Percentiles rank a stretch among this genome's conserved stretches.
Conservation (phyloP, 768 basidiomycete genomes). For the Clitopilus hobsonii region DNA sequence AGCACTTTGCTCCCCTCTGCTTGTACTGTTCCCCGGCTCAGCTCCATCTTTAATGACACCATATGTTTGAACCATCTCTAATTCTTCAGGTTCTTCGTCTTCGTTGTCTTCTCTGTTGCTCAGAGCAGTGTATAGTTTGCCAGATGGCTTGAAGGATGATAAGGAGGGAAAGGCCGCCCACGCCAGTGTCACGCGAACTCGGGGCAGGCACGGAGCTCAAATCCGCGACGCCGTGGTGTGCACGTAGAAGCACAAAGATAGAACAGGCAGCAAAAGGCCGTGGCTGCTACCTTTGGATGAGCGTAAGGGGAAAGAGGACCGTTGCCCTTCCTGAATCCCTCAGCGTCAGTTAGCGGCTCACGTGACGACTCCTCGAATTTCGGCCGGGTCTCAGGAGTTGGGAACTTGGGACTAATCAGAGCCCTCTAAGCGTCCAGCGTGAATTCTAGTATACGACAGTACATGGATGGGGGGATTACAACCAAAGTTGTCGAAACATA, state of each 20-base stretch:
- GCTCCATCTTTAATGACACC: constrained; percentile 42
- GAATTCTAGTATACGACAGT: no score
- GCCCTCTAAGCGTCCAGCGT: no score
- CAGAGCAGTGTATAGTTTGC: not conserved
- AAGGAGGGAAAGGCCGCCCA: constrained; percentile 2
- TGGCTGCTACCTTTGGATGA: not conserved
- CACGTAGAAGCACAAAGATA: not conserved
- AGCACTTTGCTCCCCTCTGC: constrained; percentile 50
- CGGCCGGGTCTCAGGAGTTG: no score
- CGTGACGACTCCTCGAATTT: no score
- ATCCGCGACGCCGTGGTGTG: not conserved
- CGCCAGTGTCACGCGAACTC: constrained; percentile 11
- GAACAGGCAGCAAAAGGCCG: not conserved
- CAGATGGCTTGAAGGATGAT: not conserved
- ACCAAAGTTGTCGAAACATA: no score
- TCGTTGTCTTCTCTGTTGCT: constrained; percentile 5
- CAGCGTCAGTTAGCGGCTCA: no score
- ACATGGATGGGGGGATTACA: no score
- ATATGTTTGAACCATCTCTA: constrained; percentile 71
- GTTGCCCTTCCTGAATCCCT: no score
- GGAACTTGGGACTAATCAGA: no score
- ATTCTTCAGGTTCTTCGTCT: constrained; percentile 16
- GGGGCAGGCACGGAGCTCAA: not conserved
- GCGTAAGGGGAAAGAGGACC: not conserved
- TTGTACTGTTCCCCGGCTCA: constrained; percentile 21